Evolutionary conservation across 2,329 filamentous ascomycete species (phyloP).

Genomic region (Arthrobotrys sinensis): DNA sequence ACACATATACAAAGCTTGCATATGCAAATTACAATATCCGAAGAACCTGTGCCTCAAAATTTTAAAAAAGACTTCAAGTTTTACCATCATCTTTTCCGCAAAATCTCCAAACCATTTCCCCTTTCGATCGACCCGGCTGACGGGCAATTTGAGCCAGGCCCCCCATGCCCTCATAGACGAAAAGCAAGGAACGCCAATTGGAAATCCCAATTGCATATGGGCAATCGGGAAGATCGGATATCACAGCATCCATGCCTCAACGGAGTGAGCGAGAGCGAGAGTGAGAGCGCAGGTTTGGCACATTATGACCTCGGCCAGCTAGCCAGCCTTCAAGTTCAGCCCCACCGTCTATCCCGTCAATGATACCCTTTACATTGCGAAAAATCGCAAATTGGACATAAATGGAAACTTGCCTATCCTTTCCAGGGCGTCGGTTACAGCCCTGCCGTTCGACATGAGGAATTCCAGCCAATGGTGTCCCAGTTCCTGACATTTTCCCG

Average conservation of each 20-base stretch:
- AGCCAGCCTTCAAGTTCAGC: conserved; percentile 25
- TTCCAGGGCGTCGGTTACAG: too few species aligned
- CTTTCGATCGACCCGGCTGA: conserved; percentile 43
- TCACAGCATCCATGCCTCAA: conserved; percentile 34
- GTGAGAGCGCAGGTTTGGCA: background rate
- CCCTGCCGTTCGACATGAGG: background rate
- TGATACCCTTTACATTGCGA: background rate
- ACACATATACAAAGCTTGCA: background rate
- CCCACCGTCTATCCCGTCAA: conserved; percentile 23
- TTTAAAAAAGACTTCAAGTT: background rate
- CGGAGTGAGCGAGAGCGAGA: conserved; percentile 18
- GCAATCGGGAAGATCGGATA: conserved; percentile 53
- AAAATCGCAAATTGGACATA: background rate
- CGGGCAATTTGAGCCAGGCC: conserved; percentile 8
- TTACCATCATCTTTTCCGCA: too few species aligned
- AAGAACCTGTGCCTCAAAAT: conserved; percentile 4
- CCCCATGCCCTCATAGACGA: conserved; percentile 9
- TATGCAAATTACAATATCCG: conserved; percentile 11
- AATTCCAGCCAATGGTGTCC: conserved; percentile 15
- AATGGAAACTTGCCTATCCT: too few species aligned
- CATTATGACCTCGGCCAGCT: background rate
- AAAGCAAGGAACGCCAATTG: conserved; percentile 43
- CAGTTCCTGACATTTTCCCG: background rate
- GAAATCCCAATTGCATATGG: conserved; percentile 16
- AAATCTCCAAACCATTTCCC: conserved; percentile 44